Evolutionary conservation across 805 yeast species (phyloP), one percentile per base, ranked within the genome.

Genomic region (Candida nitratophila): DNA sequence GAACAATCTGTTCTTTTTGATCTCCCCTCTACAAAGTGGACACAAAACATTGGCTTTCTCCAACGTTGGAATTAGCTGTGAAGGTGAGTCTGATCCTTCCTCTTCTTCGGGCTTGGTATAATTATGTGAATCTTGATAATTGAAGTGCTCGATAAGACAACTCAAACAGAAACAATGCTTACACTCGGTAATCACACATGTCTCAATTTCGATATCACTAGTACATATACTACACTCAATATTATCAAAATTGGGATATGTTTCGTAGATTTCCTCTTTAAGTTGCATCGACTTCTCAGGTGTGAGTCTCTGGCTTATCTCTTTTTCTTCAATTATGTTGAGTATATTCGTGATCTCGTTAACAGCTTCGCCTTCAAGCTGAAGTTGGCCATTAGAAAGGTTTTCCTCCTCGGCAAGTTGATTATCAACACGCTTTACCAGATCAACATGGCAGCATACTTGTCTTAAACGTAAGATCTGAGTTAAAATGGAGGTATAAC

Each of bases 181-280:
- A 65, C 98, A 91, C 32, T 79, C 80, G 12, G 91, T 71, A 0
- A 81, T 71, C 37, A 77, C 69, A 31, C 69, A 64, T 26, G 78
- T 77, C 1, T 71, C 64, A 2, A 71, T 51, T 1, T 70, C 66
- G 16, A 86, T 81, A 0, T 87, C 82, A 24, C 77, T 77, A 2
- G 80, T 74, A 61, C 98, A 91, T 21, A 90, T 86, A 0, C 95
- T 80, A 54, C 98, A 90, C 60, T 89, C 96, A 1, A 77, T 60
- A 11, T 71, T 73, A 2, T 61, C 64, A 3, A 76, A 54, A 1
- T 52, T 42, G 1, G 65, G 59, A 43, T 73, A 66, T 21, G 51
- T 47, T 15, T 48, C 41, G 50, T 62, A 62, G 26, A 73, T 60
- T 35, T 64, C 52, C 7, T 53, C 47, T 27, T 60, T 61, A 17